These are phyloP conservation scores for Fraxinus excelsior DNA, from an alignment of 257 asterid genomes.

Conservation along the genomic window DNA sequence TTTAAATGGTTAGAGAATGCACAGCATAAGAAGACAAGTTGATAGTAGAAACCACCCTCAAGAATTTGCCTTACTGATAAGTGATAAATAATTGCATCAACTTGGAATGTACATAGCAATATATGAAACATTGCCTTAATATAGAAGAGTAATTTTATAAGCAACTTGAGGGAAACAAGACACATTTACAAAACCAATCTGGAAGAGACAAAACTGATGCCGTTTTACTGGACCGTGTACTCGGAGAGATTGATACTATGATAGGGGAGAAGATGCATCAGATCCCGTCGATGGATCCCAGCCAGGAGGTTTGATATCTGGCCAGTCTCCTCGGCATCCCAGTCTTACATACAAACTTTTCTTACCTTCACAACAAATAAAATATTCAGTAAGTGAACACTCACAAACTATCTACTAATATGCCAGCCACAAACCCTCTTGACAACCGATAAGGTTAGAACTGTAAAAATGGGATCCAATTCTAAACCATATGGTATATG, in stretches of 20 bases:
- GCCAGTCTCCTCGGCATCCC: conserved; percentile 99
- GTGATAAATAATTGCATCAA: neutral
- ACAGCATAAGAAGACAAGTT: neutral
- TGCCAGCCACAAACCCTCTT: too few relatives aligned
- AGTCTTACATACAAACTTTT: conserved; percentile 77
- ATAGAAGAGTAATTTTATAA: neutral
- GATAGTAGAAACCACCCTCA: neutral
- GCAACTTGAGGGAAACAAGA: neutral
- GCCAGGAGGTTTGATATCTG: conserved; percentile 84
- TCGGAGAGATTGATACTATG: neutral
- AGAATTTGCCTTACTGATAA: neutral
- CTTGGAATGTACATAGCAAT: neutral
- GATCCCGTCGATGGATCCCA: conserved; percentile 54
- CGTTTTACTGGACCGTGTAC: neutral
- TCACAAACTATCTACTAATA: too few relatives aligned
- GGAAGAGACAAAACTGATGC: neutral
- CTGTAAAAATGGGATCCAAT: neutral
- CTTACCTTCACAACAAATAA: conserved; percentile 42
- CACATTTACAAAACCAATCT: neutral
- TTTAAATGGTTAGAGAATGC: too few relatives aligned
- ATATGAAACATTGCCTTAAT: neutral
- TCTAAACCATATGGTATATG: too few relatives aligned
- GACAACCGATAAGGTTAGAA: neutral
- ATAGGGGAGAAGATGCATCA: conserved; percentile 27
- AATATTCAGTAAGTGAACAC: neutral